Conservation (phyloP, 371 early-diverging fungal species). For the Rhizopus sp. region DNA sequence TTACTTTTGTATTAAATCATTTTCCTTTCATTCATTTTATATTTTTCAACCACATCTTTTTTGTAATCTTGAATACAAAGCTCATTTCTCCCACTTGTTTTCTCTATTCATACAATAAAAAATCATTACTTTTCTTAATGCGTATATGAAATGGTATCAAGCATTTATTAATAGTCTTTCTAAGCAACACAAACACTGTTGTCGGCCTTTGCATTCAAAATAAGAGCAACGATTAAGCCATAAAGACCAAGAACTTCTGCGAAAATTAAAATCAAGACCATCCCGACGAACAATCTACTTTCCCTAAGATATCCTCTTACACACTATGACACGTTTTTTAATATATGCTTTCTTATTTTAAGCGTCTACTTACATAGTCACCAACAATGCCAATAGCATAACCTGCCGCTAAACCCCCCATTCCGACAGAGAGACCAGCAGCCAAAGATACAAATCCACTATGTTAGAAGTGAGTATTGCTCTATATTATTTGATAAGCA, state of each 20-base stretch:
- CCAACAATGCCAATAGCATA: constrained; percentile 93
- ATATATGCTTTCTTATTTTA: no score
- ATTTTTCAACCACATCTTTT: background rate
- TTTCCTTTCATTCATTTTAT: background rate
- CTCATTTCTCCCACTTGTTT: background rate
- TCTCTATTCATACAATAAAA: background rate
- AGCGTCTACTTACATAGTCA: constrained; percentile 60
- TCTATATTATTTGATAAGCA: background rate
- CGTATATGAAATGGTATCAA: constrained; percentile 6
- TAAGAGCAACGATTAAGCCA: constrained; percentile 86
- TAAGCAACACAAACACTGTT: constrained; percentile 33
- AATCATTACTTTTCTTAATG: background rate
- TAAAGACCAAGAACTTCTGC: constrained; percentile 93
- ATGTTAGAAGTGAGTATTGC: constrained; percentile 1
- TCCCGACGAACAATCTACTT: constrained; percentile 78
- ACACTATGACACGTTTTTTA: constrained; percentile 30
- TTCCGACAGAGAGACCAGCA: constrained; percentile 85
- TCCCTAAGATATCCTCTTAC: constrained; percentile 85
- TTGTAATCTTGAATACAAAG: no score
- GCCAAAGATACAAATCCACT: constrained; percentile 85
- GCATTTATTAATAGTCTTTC: background rate
- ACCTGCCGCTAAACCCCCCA: constrained; percentile 88
- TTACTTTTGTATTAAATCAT: background rate
- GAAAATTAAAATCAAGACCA: constrained; percentile 90
- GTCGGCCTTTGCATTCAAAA: constrained; percentile 77